These are phyloP conservation scores for Amylostereum areolatum DNA, from an alignment of 1,284 basidiomycete species.

Conservation along the genomic window DNA sequence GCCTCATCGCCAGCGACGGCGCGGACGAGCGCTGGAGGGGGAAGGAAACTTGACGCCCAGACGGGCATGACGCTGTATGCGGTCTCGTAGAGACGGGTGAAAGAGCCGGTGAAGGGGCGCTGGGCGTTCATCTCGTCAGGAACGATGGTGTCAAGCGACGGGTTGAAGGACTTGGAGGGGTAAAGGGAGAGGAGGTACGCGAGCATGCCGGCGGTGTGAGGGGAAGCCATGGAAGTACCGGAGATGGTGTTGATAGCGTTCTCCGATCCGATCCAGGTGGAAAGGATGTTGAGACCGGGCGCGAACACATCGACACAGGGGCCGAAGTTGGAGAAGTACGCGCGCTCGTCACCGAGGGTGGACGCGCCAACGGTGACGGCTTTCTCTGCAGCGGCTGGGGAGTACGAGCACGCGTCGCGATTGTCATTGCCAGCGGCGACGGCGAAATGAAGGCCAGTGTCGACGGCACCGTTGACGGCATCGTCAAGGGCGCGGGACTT, in stretches of 20 bases:
- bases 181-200: slow-evolving; percentile 71
- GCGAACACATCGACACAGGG: slow-evolving; percentile 73
- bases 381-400: slow-evolving; percentile 60
- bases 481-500: slow-evolving; percentile 87
- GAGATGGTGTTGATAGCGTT: slow-evolving; percentile 59
- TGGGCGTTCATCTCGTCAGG: slow-evolving; percentile 16
- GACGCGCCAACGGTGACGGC: slow-evolving; percentile 79
- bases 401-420: slow-evolving; percentile 60
- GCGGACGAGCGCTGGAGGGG: slow-evolving; percentile 44
- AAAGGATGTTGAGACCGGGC: slow-evolving; percentile 63
- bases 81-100: slow-evolving; percentile 41
- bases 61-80: slow-evolving; percentile 51
- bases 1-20: slow-evolving; percentile 37
- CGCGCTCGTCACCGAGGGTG: slow-evolving; percentile 63
- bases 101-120: slow-evolving; percentile 16
- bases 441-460: slow-evolving; percentile 86
- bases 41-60: slow-evolving; percentile 57
- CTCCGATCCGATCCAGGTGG: slow-evolving; percentile 61
- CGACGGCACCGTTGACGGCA: slow-evolving; percentile 84
- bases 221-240: slow-evolving; percentile 56
- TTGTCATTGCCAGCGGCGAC: slow-evolving; percentile 78
- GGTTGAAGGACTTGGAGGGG: slow-evolving; percentile 43
- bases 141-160: slow-evolving; percentile 25
- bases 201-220: slow-evolving; percentile 57
- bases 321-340: slow-evolving; percentile 75